phyloP scores from a whole-genome alignment of 306 rosid species.

The Quercus ilex region DNA sequence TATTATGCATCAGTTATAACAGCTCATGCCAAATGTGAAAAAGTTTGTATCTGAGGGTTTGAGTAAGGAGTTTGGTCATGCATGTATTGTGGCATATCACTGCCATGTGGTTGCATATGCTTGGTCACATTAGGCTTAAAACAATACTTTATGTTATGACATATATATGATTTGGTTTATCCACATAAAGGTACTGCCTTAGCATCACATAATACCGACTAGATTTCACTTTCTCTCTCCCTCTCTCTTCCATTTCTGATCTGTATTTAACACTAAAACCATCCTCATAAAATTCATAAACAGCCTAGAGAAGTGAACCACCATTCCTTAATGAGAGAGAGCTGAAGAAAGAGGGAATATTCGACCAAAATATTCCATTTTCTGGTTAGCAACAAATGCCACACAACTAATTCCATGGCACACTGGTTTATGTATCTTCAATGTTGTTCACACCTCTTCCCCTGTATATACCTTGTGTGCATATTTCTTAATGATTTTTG shows the following conservation, averaged over 20 bases:
- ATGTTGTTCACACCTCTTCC: not conserved
- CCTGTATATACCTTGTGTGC: not conserved
- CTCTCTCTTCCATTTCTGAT: not conserved
- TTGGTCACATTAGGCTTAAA: slow-evolving; percentile 23
- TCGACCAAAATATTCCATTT: not conserved
- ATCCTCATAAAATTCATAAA: slow-evolving; percentile 24
- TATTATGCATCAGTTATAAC: too few relatives aligned
- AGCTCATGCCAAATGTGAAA: too few relatives aligned
- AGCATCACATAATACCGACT: not conserved
- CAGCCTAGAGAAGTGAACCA: not conserved
- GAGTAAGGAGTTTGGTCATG: slow-evolving; percentile 6
- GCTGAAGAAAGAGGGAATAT: not conserved
- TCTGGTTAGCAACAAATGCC: not conserved
- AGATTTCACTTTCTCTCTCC: not conserved
- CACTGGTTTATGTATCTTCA: slow-evolving; percentile 16
- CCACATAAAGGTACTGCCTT: slow-evolving; percentile 16
- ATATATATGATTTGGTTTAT: not conserved
- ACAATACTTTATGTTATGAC: not conserved
- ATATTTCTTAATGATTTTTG: not conserved
- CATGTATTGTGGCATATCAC: slow-evolving; percentile 13
- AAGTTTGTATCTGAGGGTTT: not conserved
- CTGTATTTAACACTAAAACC: not conserved
- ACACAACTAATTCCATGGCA: slow-evolving; percentile 11
- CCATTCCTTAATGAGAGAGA: not conserved
- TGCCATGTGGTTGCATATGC: slow-evolving; percentile 26